Evolutionary conservation across 805 yeast species (phyloP).

Genomic region (Nakazawaea populi): DNA sequence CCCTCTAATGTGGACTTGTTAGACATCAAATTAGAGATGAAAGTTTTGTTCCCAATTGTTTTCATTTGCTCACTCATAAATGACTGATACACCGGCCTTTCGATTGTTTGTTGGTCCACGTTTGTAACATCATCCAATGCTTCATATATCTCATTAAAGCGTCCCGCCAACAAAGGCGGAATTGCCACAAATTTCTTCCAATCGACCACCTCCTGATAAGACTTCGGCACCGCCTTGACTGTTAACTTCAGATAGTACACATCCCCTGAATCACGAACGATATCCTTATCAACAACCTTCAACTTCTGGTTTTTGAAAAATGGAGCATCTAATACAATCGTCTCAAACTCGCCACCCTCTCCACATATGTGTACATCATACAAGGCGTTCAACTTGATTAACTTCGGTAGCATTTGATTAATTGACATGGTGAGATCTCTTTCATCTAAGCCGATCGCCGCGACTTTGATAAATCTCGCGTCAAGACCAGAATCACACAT

Average conservation of each 20-base stretch:
- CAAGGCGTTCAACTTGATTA: conserved; percentile 49
- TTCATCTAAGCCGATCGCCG: conserved; percentile 76
- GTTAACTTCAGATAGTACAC: conserved; percentile 60
- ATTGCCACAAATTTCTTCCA: conserved; percentile 3
- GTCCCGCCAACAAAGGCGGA: conserved; percentile 3
- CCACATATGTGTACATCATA: conserved; percentile 94
- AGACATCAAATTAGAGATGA: conserved; percentile 39
- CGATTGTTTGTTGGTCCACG: not conserved
- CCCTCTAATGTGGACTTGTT: conserved; percentile 22
- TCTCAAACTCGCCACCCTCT: conserved; percentile 98
- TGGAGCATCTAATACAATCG: conserved; percentile 87
- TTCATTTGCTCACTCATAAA: conserved; percentile 13
- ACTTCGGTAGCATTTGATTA: conserved; percentile 51
- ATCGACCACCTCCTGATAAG: conserved; percentile 12
- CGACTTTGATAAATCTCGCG: conserved; percentile 87
- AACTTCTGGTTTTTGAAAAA: conserved; percentile 57
- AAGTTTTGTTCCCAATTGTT: conserved; percentile 25
- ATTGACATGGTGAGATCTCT: conserved; percentile 65
- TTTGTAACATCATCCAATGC: not conserved
- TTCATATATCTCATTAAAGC: conserved; percentile 1
- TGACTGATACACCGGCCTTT: conserved; percentile 1
- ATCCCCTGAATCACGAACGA: conserved; percentile 53
- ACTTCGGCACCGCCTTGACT: conserved; percentile 39
- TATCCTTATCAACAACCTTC: conserved; percentile 31
- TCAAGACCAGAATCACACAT: conserved; percentile 66